Percentiles rank a stretch among this genome's conserved stretches.
These are phyloP conservation scores for Eimeria brunetti DNA, from an alignment of 169 alveolate species.

Conservation along the genomic window DNA sequence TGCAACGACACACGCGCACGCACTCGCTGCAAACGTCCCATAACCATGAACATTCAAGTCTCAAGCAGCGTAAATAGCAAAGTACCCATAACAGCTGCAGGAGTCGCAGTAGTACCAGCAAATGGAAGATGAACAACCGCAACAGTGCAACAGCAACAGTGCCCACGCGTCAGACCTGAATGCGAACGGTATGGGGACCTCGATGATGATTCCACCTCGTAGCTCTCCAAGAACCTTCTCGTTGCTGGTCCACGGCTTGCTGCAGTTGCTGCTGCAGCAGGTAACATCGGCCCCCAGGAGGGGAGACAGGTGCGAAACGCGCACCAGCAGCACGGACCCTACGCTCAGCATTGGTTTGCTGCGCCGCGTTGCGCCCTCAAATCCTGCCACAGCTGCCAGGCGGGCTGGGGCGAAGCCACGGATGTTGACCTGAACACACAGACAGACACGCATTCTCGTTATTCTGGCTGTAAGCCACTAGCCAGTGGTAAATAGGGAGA, in stretches of 20 bases:
- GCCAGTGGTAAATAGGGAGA: not conserved
- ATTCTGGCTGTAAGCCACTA: not conserved
- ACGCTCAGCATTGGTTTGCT: conserved; percentile 63
- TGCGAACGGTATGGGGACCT: conserved; percentile 68
- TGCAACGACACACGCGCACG: conserved; percentile 37
- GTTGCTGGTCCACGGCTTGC: conserved; percentile 74
- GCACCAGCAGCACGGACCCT: conserved; percentile 70
- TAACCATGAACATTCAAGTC: not conserved
- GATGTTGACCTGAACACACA: conserved; percentile 46
- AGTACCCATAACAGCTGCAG: not conserved
- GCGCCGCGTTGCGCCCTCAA: conserved; percentile 74
- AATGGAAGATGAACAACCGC: not conserved
- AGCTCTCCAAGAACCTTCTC: conserved; percentile 74
- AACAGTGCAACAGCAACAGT: not conserved
- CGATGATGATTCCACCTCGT: conserved; percentile 54
- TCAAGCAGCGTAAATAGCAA: not conserved
- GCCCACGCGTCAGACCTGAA: conserved; percentile 3
- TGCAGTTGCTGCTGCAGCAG: conserved; percentile 76
- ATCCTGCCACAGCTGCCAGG: conserved; percentile 61
- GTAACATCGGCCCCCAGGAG: conserved; percentile 71
- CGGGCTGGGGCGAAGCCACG: conserved; percentile 57
- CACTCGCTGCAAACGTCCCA: not conserved
- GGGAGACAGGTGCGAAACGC: conserved; percentile 38
- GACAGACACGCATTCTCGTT: not conserved
- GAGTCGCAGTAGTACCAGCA: not conserved